Evolutionary conservation across 805 yeast species (phyloP), one percentile per base, ranked within the genome.

Genomic region (Yarrowia sp.): DNA sequence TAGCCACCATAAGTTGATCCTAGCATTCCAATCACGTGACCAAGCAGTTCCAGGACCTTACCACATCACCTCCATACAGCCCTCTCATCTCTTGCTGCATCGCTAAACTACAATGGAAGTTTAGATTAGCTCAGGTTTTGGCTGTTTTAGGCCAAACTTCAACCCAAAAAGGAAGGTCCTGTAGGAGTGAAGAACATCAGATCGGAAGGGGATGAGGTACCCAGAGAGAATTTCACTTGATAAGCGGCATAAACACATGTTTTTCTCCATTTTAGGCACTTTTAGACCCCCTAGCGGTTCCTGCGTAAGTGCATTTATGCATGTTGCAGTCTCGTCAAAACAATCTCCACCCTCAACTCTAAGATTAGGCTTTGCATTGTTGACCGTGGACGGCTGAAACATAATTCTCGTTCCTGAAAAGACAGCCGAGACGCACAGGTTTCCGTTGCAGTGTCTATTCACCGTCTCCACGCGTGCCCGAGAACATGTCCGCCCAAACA

Each of bases 361-460:
- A 56, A 41, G 40, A 15, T 49, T 56, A 56, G 40, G 11, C 63
- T 56, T 56, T 42, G 22, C 48, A 56, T 56, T 56, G 63, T 56
- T 56, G 48, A 42, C 63, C 46, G 10, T 19, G 38, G 48, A 56
- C 63, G 63, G 63, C 63, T 56, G 63, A 56, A 56, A 56, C 63
- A 26, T 15, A 35, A 16, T 36, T 52, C 15, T 56, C 48, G 59
- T 53, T 19, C 59, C 64, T 56, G 64, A 56, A 56, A 58, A 40
- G 9, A 56, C 50, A 19, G 32, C 32, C 32, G 4, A 3, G 7
- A 5, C 32, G 32, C 32, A 3, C 32, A 3, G 4, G 32, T 26
- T 26, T 26, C 32, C 32, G 32, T 26, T 26, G 32, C 32, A 26
- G 32, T 26, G 32, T 26, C 4, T 26, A 26, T 26, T 26, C 32